These are phyloP conservation scores for Calonectria montana DNA, from an alignment of 2,329 filamentous ascomycete genomes.

Conservation along the genomic window DNA sequence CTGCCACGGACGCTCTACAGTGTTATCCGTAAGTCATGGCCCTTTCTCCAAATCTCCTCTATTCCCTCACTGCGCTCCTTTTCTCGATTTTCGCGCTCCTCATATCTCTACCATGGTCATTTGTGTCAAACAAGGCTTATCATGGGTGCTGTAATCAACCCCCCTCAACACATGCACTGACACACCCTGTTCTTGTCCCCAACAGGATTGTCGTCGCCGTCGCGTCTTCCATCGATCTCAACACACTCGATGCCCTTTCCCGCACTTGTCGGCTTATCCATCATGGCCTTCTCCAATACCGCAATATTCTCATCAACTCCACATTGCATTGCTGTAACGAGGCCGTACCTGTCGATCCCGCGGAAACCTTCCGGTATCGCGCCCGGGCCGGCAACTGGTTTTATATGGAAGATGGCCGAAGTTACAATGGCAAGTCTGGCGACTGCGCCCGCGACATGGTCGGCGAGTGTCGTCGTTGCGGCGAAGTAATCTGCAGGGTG, in stretches of 20 bases:
- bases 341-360: conserved; percentile 62
- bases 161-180: conserved; percentile 25
- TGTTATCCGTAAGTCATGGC: conserved; percentile 42
- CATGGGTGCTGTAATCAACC: conserved; percentile 22
- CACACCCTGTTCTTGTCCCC: conserved; percentile 10
- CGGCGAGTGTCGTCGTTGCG: conserved; percentile 82
- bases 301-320: conserved; percentile 76
- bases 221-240: conserved; percentile 83
- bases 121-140: conserved; percentile 11
- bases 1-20: conserved; percentile 40
- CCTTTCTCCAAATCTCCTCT: conserved; percentile 2
- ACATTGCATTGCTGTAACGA: conserved; percentile 88
- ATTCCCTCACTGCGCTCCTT: conserved; percentile 13
- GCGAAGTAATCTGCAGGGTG: conserved; percentile 84
- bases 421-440: conserved; percentile 75
- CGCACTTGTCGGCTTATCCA: conserved; percentile 85
- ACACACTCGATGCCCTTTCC: conserved; percentile 85
- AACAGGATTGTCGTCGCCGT: conserved; percentile 82
- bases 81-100: not conserved
- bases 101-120: not conserved
- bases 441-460: conserved; percentile 91
- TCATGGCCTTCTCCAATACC: conserved; percentile 81
- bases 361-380: conserved; percentile 68
- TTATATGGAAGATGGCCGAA: conserved; percentile 67
- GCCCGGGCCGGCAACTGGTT: conserved; percentile 68